These are phyloP conservation scores for Pharus latifolius DNA, from an alignment of 176 grass and related monocot species.

Conservation along the genomic window DNA sequence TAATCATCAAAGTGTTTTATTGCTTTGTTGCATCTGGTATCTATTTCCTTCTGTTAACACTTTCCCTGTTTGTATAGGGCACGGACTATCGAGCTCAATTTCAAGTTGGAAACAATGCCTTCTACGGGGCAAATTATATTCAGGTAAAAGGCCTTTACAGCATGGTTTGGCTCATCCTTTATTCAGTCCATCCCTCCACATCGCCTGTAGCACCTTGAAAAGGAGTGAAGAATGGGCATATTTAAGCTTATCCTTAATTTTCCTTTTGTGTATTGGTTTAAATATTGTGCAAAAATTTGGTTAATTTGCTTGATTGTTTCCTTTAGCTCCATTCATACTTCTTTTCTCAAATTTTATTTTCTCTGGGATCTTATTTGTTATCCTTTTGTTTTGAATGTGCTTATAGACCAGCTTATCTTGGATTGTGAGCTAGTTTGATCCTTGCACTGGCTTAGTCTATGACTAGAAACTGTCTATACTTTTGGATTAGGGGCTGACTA, in stretches of 20 bases:
- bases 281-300: neutral
- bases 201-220: neutral
- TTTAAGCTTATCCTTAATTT: neutral
- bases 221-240: neutral
- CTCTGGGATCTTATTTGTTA: neutral
- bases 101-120: conserved; percentile 97
- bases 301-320: neutral
- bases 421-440: neutral
- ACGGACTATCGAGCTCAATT: conserved; percentile 78
- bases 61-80: conserved; percentile 48
- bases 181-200: neutral
- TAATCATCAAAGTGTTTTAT: neutral
- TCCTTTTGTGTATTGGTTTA: conserved; percentile 12
- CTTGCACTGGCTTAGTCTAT: neutral
- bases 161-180: neutral
- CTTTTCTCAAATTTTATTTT: neutral
- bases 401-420: neutral
- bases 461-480: neutral
- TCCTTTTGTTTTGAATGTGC: neutral
- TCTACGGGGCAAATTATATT: conserved; percentile 99
- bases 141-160: conserved; percentile 38
- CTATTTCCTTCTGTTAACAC: neutral
- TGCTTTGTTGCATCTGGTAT: neutral
- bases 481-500: neutral
- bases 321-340: neutral